Base-by-base conservation (phyloP, 768 basidiomycete species). In the Russula sp. region DNA sequence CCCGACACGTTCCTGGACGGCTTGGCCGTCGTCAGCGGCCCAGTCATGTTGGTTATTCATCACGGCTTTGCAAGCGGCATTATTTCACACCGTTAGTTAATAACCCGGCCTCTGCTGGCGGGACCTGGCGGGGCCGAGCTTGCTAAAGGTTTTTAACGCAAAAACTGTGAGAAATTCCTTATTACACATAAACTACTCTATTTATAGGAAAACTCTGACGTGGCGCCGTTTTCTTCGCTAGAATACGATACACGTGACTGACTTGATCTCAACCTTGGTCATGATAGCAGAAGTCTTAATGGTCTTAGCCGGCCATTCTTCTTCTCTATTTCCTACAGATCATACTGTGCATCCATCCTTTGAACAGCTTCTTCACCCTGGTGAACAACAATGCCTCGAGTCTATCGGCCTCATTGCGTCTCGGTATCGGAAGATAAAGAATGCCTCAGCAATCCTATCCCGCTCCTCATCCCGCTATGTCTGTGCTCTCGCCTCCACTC, bases 231-330 rank as follows among this genome's bases (percentile, higher is more conserved):
- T 27, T 27, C n/a, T 27, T 27, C 27, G 22, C 2, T 27, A 27
- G 27, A 13, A 27, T 22, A 32, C 32, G 31, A 18, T n/a, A n/a
- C 59, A 61, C 59, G 59, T 61, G 59, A 61, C 27, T 32, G 27
- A 49, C 37, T 13, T 16, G 10, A 35, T 22, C 34, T 53, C 40
- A 4, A 0, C 40, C 2, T 37, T 35, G 31, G 32, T 35, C 63
- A 94, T 95, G 94, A 90, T 95, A 66, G 87, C 92, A 68, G 94
- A 96, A 75, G 78, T 95, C 59, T 81, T 96, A 50, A 83, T 94
- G 61, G 79, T 94, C 57, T 85, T 97, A 53, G 86, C 89, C 3
- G 94, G 94, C 42, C 93, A 97, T 75, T 79, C 84, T 5, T 95
- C 94, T 0, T 89, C 91, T 1, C 78, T 97, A 56, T 94, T 97